Base-by-base conservation (phyloP, 2,329 filamentous ascomycete genomes). In the Trichophyton equinum region DNA sequence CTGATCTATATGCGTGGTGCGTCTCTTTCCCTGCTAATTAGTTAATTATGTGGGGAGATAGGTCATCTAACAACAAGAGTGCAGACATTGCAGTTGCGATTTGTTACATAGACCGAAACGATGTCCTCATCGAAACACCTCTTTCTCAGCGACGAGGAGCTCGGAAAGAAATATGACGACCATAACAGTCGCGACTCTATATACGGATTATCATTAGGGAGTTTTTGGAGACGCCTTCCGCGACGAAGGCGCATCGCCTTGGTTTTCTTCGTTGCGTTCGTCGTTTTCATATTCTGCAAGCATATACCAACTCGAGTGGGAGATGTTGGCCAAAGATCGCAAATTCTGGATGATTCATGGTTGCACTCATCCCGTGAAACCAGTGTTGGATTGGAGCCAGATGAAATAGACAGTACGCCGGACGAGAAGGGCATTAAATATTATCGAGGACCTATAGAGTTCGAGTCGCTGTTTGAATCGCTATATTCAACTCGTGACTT, bases 361-460 rank as follows among this genome's bases (percentile, higher is more conserved):
- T 36, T 13, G 51, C 27, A 8, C 25, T 15, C 51, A n/a, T 18
- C 25, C 27, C 3, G 8, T 55, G 51, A 55, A 9, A 33, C 15
- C 27, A 33, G 36, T 55, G 7, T 20, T 8, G 56, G 25, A 4
- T 13, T 38, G 7, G 22, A 8, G 7, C 22, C 13, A 13, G 18
- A 8, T 46, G 56, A 58, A n/a, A 33, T 36, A 20, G 40, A 59
- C 42, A 11, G 22, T 3, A n/a, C 57, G 22, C 57, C 42, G 3
- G 27, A 36, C 11, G 13, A n/a, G 22, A 9, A 70, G 62, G 62
- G 63, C 56, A 64, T 68, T 60, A 73, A 78, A 63, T 79, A 79
- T 58, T 92, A 86, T 71, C 82, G 85, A 64, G 91, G 89, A 0
- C 82, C 82, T 1, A 79, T 95, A 66, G 83, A 78, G 67, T 91